These are phyloP conservation scores for Circinella minor DNA, from an alignment of 371 early-diverging fungal species.

Conservation along the genomic window DNA sequence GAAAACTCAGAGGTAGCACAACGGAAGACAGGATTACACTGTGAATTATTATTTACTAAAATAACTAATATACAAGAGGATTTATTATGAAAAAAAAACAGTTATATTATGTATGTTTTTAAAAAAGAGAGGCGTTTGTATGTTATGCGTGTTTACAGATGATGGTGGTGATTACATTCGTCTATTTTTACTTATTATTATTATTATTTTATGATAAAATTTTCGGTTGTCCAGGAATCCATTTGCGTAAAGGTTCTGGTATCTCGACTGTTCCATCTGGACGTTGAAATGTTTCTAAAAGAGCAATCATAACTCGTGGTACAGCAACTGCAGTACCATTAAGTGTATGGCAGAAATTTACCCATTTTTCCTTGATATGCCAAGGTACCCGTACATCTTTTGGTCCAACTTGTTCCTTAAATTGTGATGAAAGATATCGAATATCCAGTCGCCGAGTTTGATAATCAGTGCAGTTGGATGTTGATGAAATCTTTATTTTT, in stretches of 20 bases:
- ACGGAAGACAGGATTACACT: too few species aligned
- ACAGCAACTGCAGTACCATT: slow-evolving; percentile 95
- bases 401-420: slow-evolving; percentile 30
- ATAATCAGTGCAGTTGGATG: slow-evolving; percentile 91
- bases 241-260: slow-evolving; percentile 77
- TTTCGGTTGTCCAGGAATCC: slow-evolving; percentile 59
- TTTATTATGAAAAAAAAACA: too few species aligned
- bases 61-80: too few species aligned
- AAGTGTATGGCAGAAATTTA: slow-evolving; percentile 85
- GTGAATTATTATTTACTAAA: too few species aligned
- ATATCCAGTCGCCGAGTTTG: slow-evolving; percentile 79
- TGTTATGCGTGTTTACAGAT: too few species aligned
- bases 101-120: too few species aligned
- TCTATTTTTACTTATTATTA: not conserved
- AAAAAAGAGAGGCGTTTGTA: too few species aligned
- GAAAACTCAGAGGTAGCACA: too few species aligned
- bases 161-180: too few species aligned
- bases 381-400: slow-evolving; percentile 31
- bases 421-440: slow-evolving; percentile 52
- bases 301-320: slow-evolving; percentile 88
- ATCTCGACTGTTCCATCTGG: slow-evolving; percentile 72
- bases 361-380: slow-evolving; percentile 48
- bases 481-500: slow-evolving; percentile 65
- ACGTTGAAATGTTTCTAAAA: slow-evolving; percentile 84
- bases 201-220: slow-evolving; percentile 12